Base-by-base conservation (phyloP, 805 yeast genomes). In the Candida argentea region DNA sequence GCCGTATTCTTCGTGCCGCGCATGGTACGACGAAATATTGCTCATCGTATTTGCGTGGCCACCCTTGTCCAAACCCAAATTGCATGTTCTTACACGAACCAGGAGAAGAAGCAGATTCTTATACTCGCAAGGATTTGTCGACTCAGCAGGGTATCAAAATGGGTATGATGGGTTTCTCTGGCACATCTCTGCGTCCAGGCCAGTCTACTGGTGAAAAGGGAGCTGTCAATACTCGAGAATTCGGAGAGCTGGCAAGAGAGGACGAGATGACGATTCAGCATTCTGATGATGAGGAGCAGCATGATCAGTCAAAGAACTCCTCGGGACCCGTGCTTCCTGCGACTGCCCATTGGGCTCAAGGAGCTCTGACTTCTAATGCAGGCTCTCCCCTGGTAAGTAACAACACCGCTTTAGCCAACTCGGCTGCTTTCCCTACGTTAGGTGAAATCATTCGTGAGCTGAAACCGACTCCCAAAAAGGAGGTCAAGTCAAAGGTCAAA, bases 61-160 rank as follows among this genome's bases (percentile, higher is more conserved):
- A 84, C 51, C 79, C 91, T 6, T 91, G 99, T 59, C 98, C 95
- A 34, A 91, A 91, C 56, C 97, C 97, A 37, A 85, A 86, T 48
- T 91, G 99, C 67, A 91, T 91, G 98, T 91, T 91, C 47, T 67
- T 91, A 45, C 99, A 91, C 53, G 98, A 91, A 56, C 98, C 98
- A 5, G 98, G 99, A 34, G 99, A 91, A 62, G 98, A 91, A 54
- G 97, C 97, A 2, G 98, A 91, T 46, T 81, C 94, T 7, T 89
- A 83, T 57, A 84, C 94, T 16, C 76, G 95, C 54, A 86, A 83
- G 47, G 93, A 83, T 46, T 64, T 83, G 44, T 75, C 86, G 4
- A 81, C 91, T 3, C 79, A 82, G 50, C 76, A 74, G 40, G 74
- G 76, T 42, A 64, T 72, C 38, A 73, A 70, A 44, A 71, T 72